A percentile compares a stretch with the other conserved stretches of the same genome.
phyloP scores from a whole-genome alignment of 495 filamentous ascomycete species.

The Pseudomonodictys pantanalensis region DNA sequence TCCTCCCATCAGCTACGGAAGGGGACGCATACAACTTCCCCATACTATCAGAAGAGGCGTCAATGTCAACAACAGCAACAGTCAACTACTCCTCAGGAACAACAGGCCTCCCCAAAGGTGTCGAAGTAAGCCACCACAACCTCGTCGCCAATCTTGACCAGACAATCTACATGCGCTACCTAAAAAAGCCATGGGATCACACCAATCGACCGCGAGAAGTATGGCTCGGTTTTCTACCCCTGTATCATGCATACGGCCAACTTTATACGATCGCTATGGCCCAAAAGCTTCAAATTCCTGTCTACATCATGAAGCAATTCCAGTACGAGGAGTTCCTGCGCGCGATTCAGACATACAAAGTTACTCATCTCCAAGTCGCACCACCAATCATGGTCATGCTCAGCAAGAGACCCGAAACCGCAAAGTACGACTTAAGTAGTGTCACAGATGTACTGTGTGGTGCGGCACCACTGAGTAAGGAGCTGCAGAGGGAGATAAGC shows the following conservation, averaged over 20 bases:
- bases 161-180: slow-evolving; percentile 36
- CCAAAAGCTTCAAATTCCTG: slow-evolving; percentile 34
- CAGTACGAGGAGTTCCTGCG: slow-evolving; percentile 39
- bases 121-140: slow-evolving; percentile 40
- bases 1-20: slow-evolving; percentile 48
- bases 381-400: slow-evolving; percentile 43
- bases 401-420: slow-evolving; percentile 39
- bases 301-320: slow-evolving; percentile 42
- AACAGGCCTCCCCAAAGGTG: slow-evolving; percentile 42
- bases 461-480: slow-evolving; percentile 38
- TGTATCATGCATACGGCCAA: slow-evolving; percentile 43
- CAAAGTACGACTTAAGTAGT: slow-evolving; percentile 41
- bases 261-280: slow-evolving; percentile 39
- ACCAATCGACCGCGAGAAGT: slow-evolving; percentile 34
- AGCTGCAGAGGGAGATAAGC: slow-evolving; percentile 37
- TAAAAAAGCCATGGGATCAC: slow-evolving; percentile 35
- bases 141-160: slow-evolving; percentile 40
- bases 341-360: slow-evolving; percentile 35
- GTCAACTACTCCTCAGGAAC: slow-evolving; percentile 49
- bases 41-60: slow-evolving; percentile 39
- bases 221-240: slow-evolving; percentile 40
- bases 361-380: slow-evolving; percentile 40
- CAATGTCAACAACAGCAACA: slow-evolving; percentile 47
- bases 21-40: slow-evolving; percentile 48
- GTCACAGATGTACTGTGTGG: slow-evolving; percentile 40